These are phyloP conservation scores for Heterobasidion occidentale DNA, from an alignment of 1,284 basidiomycete species.

Conservation along the genomic window DNA sequence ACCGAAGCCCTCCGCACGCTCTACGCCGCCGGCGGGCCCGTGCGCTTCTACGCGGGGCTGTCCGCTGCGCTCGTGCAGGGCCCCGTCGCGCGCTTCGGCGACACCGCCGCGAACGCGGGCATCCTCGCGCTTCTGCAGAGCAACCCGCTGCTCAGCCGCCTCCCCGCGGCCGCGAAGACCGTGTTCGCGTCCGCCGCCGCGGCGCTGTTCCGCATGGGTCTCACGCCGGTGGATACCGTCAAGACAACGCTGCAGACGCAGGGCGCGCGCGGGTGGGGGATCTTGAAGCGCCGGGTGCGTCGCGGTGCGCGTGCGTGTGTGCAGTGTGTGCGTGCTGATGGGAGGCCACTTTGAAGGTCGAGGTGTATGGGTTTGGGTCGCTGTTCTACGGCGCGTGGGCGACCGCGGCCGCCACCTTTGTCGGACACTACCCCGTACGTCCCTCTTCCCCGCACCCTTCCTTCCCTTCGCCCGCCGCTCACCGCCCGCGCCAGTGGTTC, in stretches of 20 bases:
- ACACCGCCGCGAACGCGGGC: constrained; percentile 81
- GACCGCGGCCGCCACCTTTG: constrained; percentile 86
- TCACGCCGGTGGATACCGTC: constrained; percentile 85
- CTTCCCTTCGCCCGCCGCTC: not conserved
- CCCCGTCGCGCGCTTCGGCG: constrained; percentile 74
- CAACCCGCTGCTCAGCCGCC: constrained; percentile 56
- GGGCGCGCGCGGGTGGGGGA: constrained; percentile 57
- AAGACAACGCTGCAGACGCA: constrained; percentile 92
- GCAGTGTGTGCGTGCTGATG: not conserved
- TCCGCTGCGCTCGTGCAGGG: constrained; percentile 77
- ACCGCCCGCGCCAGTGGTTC: constrained; percentile 47
- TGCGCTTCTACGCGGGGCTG: constrained; percentile 80
- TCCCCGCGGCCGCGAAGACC: constrained; percentile 61
- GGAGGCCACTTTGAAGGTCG: constrained; percentile 36
- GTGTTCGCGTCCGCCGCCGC: constrained; percentile 65
- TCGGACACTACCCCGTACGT: constrained; percentile 76
- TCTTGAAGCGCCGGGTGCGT: constrained; percentile 59
- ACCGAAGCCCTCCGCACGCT: constrained; percentile 59
- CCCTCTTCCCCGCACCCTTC: not conserved
- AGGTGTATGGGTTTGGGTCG: constrained; percentile 64
- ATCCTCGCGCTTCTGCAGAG: constrained; percentile 69
- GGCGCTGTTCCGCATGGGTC: constrained; percentile 73
- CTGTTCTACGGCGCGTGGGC: constrained; percentile 86
- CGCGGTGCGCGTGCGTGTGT: not conserved
- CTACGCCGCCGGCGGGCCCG: constrained; percentile 71